phyloP scores from a whole-genome alignment of 1,139 yeast species.

The Lizanozyma gosingica region DNA sequence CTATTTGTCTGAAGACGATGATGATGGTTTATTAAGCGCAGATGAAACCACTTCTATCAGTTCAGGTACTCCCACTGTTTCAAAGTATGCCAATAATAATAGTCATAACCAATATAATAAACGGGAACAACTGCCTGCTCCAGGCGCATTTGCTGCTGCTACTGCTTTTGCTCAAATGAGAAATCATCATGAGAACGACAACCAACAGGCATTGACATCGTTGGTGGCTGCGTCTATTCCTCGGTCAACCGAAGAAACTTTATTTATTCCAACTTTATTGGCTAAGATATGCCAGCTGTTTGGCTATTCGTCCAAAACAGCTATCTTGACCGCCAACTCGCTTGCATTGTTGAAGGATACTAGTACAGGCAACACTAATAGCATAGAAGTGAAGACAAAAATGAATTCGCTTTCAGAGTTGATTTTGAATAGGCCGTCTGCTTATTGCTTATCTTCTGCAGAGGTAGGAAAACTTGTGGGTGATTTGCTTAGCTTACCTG shows the following conservation, averaged over 20 bases:
- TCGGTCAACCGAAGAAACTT: slow-evolving; percentile 67
- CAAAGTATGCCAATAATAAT: slow-evolving; percentile 10
- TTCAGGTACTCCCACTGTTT: slow-evolving; percentile 1
- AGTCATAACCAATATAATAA: slow-evolving; percentile 18
- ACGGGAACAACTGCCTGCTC: slow-evolving; percentile 58
- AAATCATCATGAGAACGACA: slow-evolving; percentile 30
- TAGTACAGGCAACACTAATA: slow-evolving; percentile 9
- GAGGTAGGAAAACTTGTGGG: not conserved
- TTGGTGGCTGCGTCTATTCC: slow-evolving; percentile 69
- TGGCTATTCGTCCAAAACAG: slow-evolving; percentile 63
- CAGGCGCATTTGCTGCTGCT: slow-evolving; percentile 71
- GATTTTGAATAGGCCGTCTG: slow-evolving; percentile 16
- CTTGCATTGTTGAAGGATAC: slow-evolving; percentile 58
- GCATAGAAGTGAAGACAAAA: slow-evolving; percentile 8
- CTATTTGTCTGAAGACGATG: slow-evolving; percentile 25
- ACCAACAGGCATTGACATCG: slow-evolving; percentile 48
- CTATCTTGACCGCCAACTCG: slow-evolving; percentile 59
- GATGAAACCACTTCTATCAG: slow-evolving; percentile 13
- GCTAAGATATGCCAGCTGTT: slow-evolving; percentile 61
- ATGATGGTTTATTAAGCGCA: slow-evolving; percentile 21
- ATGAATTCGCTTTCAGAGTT: slow-evolving; percentile 11
- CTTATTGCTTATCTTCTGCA: not conserved
- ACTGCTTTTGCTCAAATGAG: slow-evolving; percentile 54
- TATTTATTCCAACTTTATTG: slow-evolving; percentile 61
- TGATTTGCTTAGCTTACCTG: not conserved